Base-by-base conservation (phyloP, 78 protist genomes). In the Dictyostelium purpureum region DNA sequence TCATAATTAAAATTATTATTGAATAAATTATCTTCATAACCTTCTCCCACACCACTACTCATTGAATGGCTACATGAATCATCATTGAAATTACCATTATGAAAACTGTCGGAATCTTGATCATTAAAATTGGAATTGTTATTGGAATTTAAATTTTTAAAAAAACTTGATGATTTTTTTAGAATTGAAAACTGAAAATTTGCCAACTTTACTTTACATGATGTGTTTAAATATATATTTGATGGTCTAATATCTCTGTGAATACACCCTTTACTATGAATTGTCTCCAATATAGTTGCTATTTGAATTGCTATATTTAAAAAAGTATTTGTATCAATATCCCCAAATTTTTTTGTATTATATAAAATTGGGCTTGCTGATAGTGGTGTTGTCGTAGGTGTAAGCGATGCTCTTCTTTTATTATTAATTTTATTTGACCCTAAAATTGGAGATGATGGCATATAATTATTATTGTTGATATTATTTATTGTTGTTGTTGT, bases 211-310 rank as follows among this genome's bases (percentile, higher is more conserved):
- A 81, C 78, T 19, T 19, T 65, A 38, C 56, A 33, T 28, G 66
- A 40, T 7, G 79, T 37, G 21, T 79, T 59, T 10, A 67, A 37
- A 38, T 81, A 81, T 4, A 81, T 69, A 69, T 81, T 81, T 28
- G 75, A 28, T n/a, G 89, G 89, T 37, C 89, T 26, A 40, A 81
- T 67, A 37, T 81, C 89, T n/a, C 89, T 16, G 49, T 81, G 89
- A 16, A 81, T 81, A 69, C 89, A 81, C 5, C 89, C 89, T 38
- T 74, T 45, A 14, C 69, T 54, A 67, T 81, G 89, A 21, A 81
- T 81, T 37, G 47, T 74, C 52, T 81, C 89, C 10, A 81, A 37
- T 12, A 69, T 69, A 12, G 49, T 28, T 28, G 89, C 54, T 52
- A 81, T n/a, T 40, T 81, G 89, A 35, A 81, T 81, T 1, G 89